Base-by-base conservation (phyloP, 2,329 filamentous ascomycete species). In the Apiospora koreana region DNA sequence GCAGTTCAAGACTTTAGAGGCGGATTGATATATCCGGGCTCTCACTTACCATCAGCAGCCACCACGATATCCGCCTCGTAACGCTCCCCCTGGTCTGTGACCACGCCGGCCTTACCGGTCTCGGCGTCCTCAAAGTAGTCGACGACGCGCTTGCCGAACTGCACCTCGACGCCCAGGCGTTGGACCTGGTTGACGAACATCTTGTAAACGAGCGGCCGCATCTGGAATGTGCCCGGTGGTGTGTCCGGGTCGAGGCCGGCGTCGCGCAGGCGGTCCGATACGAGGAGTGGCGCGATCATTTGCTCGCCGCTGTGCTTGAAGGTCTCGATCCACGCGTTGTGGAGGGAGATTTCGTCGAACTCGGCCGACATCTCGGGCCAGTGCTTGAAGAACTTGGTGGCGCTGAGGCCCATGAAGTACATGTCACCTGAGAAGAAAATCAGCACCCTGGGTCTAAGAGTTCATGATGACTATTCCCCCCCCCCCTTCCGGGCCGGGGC, bases 321-420 rank as follows among this genome's bases (percentile, higher is more conserved):
- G 0, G 85, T 87, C 77, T 87, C 84, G 45, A 87, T 86, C 84
- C 85, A 87, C 18, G 84, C 82, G 75, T 87, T 84, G 74, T 86
- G 84, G 67, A 87, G 82, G 23, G 85, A 86, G 68, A 88, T 87
- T 9, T 77, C 74, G 69, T 85, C 81, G 77, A 86, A 88, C 73
- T 88, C 85, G 67, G 81, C 78, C 50, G 81, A 79, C 75, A 89
- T 80, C 68, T 87, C 84, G 12, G 86, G 85, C 86, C 86, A 88
- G 71, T 87, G 85, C 76, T 84, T 85, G 76, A 88, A 83, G 78
- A 87, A 87, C 46, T 81, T 82, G 62, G 85, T 88, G 28, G 86
- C 86, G 65, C 84, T 86, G 28, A 88, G 81, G 12, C 86, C 86
- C 84, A 89, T 88, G 76, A 88, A 88, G 79, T 87, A 88, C 85